phyloP scores from a whole-genome alignment of 139 green algal genomes.

The Desmodesmus armatus region DNA sequence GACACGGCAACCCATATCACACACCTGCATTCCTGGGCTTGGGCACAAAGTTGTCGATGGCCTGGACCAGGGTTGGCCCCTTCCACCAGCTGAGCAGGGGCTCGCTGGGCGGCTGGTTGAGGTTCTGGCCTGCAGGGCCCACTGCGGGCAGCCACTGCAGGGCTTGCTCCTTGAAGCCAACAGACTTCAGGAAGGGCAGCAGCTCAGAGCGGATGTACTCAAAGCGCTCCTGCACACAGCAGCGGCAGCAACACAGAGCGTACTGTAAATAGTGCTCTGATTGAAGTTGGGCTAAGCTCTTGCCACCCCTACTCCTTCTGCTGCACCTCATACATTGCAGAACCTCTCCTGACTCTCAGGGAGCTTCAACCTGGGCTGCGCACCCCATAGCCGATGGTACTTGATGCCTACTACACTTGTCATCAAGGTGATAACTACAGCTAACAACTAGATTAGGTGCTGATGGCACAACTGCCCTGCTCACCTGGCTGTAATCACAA shows the following conservation, averaged over 20 bases:
- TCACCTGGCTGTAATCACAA: constrained; percentile 70
- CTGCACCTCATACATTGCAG: too few relatives aligned
- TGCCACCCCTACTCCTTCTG: not conserved
- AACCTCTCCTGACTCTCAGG: too few relatives aligned
- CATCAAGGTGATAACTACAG: too few relatives aligned
- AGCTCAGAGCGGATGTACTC: constrained; percentile 79
- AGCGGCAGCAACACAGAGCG: not conserved
- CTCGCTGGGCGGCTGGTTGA: constrained; percentile 63
- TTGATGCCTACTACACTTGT: too few relatives aligned
- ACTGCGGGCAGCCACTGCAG: constrained; percentile 91
- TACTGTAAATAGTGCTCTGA: too few relatives aligned
- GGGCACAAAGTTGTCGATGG: constrained; percentile 84
- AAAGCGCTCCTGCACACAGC: constrained; percentile 76
- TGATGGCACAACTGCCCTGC: not conserved
- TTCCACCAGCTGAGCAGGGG: constrained; percentile 57
- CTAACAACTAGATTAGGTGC: too few relatives aligned
- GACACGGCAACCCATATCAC: too few relatives aligned
- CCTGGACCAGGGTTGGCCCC: constrained; percentile 69
- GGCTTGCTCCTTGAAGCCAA: constrained; percentile 78
- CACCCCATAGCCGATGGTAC: too few relatives aligned
- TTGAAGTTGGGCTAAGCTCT: not conserved
- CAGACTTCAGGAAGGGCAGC: constrained; percentile 83
- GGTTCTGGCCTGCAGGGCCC: constrained; percentile 86
- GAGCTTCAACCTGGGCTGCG: too few relatives aligned
- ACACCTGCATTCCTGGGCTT: constrained; percentile 48